Conservation (phyloP, 257 asterid genomes). For the Lantana camara region DNA sequence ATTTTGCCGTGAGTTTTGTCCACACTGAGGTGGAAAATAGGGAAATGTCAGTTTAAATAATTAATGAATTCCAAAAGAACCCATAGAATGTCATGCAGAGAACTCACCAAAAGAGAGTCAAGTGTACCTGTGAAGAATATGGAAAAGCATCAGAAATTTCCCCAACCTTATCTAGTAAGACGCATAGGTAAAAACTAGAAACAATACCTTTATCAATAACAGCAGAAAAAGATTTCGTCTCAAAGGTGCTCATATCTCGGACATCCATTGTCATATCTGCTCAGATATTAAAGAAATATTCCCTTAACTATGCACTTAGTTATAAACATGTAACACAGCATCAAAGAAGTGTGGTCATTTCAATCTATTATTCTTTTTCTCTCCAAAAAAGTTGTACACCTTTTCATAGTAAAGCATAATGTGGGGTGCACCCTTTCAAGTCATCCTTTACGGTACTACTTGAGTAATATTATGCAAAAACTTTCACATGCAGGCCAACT, state of each 20-base stretch:
- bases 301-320: constrained; percentile 15
- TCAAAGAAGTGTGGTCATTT: background rate
- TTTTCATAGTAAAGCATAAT: background rate
- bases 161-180: constrained; percentile 17
- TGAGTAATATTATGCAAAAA: background rate
- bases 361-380: constrained; percentile 8
- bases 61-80: constrained; percentile 10
- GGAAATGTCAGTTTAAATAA: constrained; percentile 21
- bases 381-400: constrained; percentile 4
- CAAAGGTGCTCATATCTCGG: constrained; percentile 65
- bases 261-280: constrained; percentile 72
- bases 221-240: constrained; percentile 52
- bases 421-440: background rate
- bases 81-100: constrained; percentile 11
- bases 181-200: constrained; percentile 1
- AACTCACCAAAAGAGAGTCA: constrained; percentile 80
- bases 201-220: constrained; percentile 70
- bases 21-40: constrained; percentile 49
- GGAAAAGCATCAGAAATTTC: constrained; percentile 42
- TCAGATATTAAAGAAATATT: constrained; percentile 38
- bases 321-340: background rate
- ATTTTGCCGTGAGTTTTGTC: constrained; percentile 59
- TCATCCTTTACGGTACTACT: background rate
- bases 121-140: constrained; percentile 60
- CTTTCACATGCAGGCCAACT: background rate